These are phyloP conservation scores for Dissoconium aciculare DNA, from an alignment of 2,329 filamentous ascomycete species.

Conservation along the genomic window DNA sequence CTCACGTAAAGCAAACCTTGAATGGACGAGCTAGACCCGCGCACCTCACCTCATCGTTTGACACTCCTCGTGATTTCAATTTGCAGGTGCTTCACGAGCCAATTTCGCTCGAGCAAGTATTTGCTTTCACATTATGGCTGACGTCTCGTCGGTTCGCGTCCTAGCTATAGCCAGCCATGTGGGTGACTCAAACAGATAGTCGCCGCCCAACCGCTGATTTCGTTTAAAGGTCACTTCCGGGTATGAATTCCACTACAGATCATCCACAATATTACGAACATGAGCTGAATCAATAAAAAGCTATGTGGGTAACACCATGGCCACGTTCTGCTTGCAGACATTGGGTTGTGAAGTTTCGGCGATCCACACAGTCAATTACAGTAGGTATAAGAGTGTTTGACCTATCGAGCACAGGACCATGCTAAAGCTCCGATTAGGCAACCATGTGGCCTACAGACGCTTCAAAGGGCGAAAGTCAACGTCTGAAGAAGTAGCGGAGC, in stretches of 20 bases:
- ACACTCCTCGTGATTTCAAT: too few species aligned
- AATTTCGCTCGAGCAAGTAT: too few species aligned
- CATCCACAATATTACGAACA: neutral
- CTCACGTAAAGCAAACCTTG: too few species aligned
- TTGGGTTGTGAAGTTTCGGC: slow-evolving; percentile 87
- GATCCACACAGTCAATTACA: slow-evolving; percentile 95
- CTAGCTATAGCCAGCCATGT: slow-evolving; percentile 93
- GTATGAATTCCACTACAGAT: slow-evolving; percentile 36
- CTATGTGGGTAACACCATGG: slow-evolving; percentile 96
- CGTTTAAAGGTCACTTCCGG: slow-evolving; percentile 61
- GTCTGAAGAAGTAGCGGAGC: slow-evolving; percentile 64
- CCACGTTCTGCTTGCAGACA: slow-evolving; percentile 83
- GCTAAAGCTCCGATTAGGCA: slow-evolving; percentile 43
- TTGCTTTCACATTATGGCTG: too few species aligned
- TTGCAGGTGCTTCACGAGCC: too few species aligned
- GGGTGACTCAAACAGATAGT: slow-evolving; percentile 28
- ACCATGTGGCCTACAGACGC: slow-evolving; percentile 85
- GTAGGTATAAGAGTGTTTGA: slow-evolving; percentile 37
- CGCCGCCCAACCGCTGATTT: slow-evolving; percentile 2
- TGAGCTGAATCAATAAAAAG: slow-evolving; percentile 33
- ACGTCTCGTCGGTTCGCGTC: slow-evolving; percentile 50
- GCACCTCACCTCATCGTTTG: too few species aligned
- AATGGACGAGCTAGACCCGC: too few species aligned
- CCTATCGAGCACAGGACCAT: neutral
- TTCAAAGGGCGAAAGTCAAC: slow-evolving; percentile 72